Conservation (phyloP, 495 filamentous ascomycete species). For the Bathelium albidoporum region DNA sequence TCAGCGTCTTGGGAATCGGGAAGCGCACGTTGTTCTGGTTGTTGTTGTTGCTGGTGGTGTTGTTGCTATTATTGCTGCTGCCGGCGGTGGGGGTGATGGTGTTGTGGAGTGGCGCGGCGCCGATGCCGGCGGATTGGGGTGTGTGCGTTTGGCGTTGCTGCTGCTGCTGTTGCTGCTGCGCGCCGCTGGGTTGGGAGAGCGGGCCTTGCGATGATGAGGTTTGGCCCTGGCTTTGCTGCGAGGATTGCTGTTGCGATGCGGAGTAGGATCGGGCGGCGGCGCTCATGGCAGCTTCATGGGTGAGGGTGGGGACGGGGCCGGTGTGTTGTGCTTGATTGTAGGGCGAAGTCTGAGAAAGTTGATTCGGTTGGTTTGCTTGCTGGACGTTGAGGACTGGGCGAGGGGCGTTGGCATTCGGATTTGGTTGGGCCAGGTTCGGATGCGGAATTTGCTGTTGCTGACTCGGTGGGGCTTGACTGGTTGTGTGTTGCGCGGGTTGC, state of each 20-base stretch:
- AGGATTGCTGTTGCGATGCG: slow-evolving; percentile 26
- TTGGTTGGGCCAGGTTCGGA: neutral
- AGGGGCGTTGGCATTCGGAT: slow-evolving; percentile 5
- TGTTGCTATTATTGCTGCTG: slow-evolving; percentile 19
- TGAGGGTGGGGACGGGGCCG: slow-evolving; percentile 42
- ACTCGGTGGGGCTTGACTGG: neutral
- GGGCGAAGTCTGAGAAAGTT: slow-evolving; percentile 8
- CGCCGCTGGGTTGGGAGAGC: slow-evolving; percentile 12
- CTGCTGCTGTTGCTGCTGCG: slow-evolving; percentile 29
- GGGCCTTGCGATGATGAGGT: neutral
- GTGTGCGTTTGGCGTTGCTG: slow-evolving; percentile 25
- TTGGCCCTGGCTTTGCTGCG: neutral
- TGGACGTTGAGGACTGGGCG: slow-evolving; percentile 9
- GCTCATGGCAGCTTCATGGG: slow-evolving; percentile 52
- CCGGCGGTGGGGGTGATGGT: slow-evolving; percentile 35
- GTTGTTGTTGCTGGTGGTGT: slow-evolving; percentile 37
- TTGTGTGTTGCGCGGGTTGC: slow-evolving; percentile 3
- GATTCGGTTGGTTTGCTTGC: slow-evolving; percentile 10
- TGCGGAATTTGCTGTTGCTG: neutral
- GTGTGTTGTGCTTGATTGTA: slow-evolving; percentile 2
- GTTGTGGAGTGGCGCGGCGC: slow-evolving; percentile 43
- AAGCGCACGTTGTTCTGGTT: slow-evolving; percentile 28
- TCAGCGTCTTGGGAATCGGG: slow-evolving; percentile 66
- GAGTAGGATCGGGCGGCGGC: slow-evolving; percentile 51
- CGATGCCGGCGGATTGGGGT: slow-evolving; percentile 18